These are phyloP conservation scores for Geosmithia flava DNA, from an alignment of 2,329 filamentous ascomycete species.

Conservation along the genomic window DNA sequence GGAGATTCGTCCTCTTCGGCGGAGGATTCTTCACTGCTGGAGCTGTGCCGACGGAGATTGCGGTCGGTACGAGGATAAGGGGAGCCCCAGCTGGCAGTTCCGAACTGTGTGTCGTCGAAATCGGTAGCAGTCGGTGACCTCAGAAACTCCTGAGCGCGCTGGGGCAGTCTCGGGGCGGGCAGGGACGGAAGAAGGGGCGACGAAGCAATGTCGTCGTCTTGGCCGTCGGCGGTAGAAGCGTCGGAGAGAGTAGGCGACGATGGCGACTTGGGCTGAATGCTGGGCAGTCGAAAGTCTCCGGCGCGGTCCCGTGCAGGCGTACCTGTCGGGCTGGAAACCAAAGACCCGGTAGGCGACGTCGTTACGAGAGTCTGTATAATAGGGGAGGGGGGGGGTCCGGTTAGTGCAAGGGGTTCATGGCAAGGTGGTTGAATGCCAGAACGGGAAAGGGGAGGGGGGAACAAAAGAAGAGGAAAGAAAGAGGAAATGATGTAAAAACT, in stretches of 20 bases:
- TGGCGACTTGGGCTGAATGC: conserved; percentile 19
- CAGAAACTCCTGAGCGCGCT: conserved; percentile 40
- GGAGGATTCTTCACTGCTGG: conserved; percentile 41
- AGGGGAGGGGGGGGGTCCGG: neutral
- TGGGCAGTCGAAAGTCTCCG: conserved; percentile 20
- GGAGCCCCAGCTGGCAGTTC: conserved; percentile 82
- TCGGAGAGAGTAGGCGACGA: conserved; percentile 48
- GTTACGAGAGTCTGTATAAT: conserved; percentile 27
- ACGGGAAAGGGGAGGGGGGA: neutral
- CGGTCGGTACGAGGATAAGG: conserved; percentile 63
- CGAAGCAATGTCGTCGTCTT: conserved; percentile 36
- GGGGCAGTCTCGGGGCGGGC: conserved; percentile 43
- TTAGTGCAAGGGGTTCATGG: neutral
- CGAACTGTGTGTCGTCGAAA: conserved; percentile 29
- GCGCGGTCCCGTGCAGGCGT: conserved; percentile 47
- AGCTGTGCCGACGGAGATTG: conserved; percentile 36
- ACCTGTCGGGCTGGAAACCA: conserved; percentile 42
- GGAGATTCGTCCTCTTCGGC: conserved; percentile 35
- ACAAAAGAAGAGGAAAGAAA: neutral
- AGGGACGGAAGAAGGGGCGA: conserved; percentile 48
- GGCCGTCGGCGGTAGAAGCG: conserved; percentile 47
- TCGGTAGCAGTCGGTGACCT: conserved; percentile 33
- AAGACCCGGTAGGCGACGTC: conserved; percentile 42
- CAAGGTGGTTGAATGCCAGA: neutral
- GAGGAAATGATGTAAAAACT: conserved; percentile 11